These are phyloP conservation scores for Rhodotorula graminis DNA, from an alignment of 768 basidiomycete species.

Conservation along the genomic window DNA sequence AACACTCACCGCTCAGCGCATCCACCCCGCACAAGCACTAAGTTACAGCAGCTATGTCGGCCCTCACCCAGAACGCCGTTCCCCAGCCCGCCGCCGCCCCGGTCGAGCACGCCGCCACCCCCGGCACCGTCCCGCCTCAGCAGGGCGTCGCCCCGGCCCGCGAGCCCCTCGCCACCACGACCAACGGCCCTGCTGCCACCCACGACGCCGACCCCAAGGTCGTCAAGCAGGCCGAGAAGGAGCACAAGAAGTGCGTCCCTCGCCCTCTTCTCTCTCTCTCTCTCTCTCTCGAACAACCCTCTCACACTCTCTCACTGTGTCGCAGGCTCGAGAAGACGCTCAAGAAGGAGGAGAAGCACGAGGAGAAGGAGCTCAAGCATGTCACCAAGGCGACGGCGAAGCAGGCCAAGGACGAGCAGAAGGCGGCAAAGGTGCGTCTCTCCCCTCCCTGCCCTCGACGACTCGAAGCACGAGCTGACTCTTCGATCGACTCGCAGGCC, in stretches of 20 bases:
- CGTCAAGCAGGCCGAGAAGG: constrained; percentile 27
- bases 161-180: background rate
- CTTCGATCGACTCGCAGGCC: constrained; percentile 8
- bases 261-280: too few species aligned
- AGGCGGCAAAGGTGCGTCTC: constrained; percentile 20
- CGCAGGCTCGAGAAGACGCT: constrained; percentile 27
- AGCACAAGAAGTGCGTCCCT: constrained; percentile 32
- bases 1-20: too few species aligned
- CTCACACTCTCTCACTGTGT: too few species aligned
- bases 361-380: constrained; percentile 18
- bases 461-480: background rate
- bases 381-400: constrained; percentile 9
- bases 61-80: background rate
- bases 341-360: constrained; percentile 26
- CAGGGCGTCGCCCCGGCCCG: background rate
- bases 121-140: background rate
- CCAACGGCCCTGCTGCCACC: background rate
- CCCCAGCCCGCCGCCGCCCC: background rate
- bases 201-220: background rate
- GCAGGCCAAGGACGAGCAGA: constrained; percentile 28
- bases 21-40: background rate
- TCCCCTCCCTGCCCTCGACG: background rate
- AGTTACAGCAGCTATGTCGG: background rate
- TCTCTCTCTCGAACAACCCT: too few species aligned
- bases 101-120: background rate